Evolutionary conservation across 768 basidiomycete species (phyloP).

Genomic region (Mrakia blollopis): DNA sequence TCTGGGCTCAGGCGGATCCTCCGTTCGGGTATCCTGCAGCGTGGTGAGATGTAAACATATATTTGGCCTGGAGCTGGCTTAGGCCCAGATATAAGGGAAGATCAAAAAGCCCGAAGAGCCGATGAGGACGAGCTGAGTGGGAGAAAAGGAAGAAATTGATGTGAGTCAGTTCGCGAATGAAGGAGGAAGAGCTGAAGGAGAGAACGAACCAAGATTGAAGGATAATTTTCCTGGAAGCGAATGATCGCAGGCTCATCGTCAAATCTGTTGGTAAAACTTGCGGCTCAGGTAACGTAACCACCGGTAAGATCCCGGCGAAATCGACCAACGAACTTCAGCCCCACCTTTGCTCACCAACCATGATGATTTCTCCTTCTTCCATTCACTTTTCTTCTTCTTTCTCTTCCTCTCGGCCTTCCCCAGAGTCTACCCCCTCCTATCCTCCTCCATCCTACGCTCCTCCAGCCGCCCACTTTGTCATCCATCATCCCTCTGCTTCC

Average conservation of each 20-base stretch:
- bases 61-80: neutral
- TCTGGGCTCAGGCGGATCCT: too few species aligned
- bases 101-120: neutral
- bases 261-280: too few species aligned
- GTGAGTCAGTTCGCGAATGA: too few species aligned
- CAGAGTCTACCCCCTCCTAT: neutral
- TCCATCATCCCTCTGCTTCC: neutral
- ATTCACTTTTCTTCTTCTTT: neutral
- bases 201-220: too few species aligned
- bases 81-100: constrained; percentile 6
- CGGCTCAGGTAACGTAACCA: neutral
- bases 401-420: neutral
- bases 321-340: neutral
- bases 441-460: constrained; percentile 4
- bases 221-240: too few species aligned
- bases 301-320: neutral
- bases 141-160: too few species aligned
- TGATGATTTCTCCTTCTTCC: neutral
- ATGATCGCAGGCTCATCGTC: too few species aligned
- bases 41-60: neutral
- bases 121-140: too few species aligned
- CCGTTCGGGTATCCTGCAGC: neutral
- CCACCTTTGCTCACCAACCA: neutral
- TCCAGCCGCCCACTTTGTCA: neutral
- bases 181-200: too few species aligned